Evolutionary conservation across 2,329 filamentous ascomycete genomes (phyloP), one percentile per base, ranked within the genome.

Genomic region (Xylariaceae sp.): DNA sequence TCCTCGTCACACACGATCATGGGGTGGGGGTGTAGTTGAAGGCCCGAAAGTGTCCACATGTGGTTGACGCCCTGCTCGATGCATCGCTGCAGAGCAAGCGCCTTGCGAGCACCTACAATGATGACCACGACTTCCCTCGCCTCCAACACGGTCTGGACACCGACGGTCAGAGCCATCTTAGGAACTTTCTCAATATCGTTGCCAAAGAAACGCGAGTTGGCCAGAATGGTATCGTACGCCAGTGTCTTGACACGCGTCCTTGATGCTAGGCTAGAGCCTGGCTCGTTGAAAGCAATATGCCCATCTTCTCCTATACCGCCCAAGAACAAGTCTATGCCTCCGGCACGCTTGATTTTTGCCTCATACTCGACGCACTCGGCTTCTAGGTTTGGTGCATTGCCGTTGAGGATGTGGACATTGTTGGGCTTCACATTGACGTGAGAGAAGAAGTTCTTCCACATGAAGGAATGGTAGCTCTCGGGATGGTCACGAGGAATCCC

Each of bases 401-500:
- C 90, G 70, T 93, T 85, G 40, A 93, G 83, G 67, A 95, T 91
- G 75, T 96, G 87, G 70, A 95, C 91, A 71, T 93, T 93, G 68
- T 83, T 82, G 4, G 91, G 91, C 63, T 87, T 83, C 65, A 95
- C 88, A 70, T 96, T 90, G 66, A 95, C 87, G 65, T 85, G 90
- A 43, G 89, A 90, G 80, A 96, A 96, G 80, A 96, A 91, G 76
- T 95, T 83, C 75, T 89, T 90, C 83, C 92, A 96, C 91, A 96
- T 95, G 79, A 95, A 96, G 63, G 87, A 90, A 77, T 96, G 91
- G 75, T 96, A 96, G 67, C 88, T 91, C 73, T 95, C 87, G 12
- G 90, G 87, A 71, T 96, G 90, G 66, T 93, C 89, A 67, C 89
- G 86, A 32, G 90, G 88, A 60, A 96, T 83, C 54, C 89, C 89